Evolutionary conservation across 2,329 filamentous ascomycete species (phyloP).

Genomic region (Metarhizium robertsii): DNA sequence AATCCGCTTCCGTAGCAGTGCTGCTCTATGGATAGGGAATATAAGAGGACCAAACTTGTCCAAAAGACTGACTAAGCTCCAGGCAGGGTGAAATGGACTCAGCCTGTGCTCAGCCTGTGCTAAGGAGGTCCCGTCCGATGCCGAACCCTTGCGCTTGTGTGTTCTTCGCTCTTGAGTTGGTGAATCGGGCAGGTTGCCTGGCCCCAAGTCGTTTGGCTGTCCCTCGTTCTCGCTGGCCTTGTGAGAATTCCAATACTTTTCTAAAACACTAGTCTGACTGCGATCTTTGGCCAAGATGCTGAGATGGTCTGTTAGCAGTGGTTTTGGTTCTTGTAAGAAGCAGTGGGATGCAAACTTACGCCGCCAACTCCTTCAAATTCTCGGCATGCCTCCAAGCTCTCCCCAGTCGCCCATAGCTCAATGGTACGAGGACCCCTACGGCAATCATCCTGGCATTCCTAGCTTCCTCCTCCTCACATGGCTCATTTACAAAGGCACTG

Average conservation of each 20-base stretch:
- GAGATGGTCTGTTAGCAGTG: background rate
- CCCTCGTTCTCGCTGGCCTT: constrained; percentile 24
- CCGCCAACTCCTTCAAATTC: constrained; percentile 63
- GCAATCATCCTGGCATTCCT: constrained; percentile 90
- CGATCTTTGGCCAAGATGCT: constrained; percentile 57
- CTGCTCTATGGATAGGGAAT: constrained; percentile 83
- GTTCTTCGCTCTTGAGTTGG: constrained; percentile 25
- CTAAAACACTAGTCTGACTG: constrained; percentile 53
- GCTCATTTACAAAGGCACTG: constrained; percentile 82
- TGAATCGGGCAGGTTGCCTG: constrained; percentile 25
- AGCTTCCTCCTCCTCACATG: constrained; percentile 64
- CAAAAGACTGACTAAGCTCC: constrained; percentile 68
- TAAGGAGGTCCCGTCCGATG: constrained; percentile 51
- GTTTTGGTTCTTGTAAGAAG: background rate
- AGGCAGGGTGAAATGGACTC: constrained; percentile 74
- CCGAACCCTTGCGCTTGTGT: constrained; percentile 48
- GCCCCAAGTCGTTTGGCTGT: constrained; percentile 17
- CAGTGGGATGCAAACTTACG: constrained; percentile 33
- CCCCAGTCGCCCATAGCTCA: constrained; percentile 77
- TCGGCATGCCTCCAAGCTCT: constrained; percentile 84
- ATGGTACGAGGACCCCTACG: constrained; percentile 77
- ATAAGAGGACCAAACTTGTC: constrained; percentile 83
- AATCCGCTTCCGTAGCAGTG: constrained; percentile 78
- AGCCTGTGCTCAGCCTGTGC: constrained; percentile 55
- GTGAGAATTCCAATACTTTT: constrained; percentile 67